Evolutionary conservation across 2,329 filamentous ascomycete genomes (phyloP), one percentile per base, ranked within the genome.

Genomic region (Achaetomium macrosporum): DNA sequence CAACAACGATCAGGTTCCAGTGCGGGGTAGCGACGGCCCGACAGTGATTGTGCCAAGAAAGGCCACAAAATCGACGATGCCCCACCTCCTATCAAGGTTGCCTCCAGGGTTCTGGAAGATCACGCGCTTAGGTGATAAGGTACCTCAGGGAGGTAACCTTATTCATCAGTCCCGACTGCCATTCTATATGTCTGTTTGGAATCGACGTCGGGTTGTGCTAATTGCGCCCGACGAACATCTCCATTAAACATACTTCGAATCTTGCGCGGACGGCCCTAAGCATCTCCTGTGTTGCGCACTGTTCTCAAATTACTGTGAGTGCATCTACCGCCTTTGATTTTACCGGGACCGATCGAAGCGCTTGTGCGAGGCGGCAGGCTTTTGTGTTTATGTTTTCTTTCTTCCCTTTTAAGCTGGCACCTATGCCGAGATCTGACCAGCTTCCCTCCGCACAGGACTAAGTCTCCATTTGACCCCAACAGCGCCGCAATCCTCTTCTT

Each of bases 311-410:
- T 15, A 16, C 33, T 17, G 51, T 54, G 16, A 54, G 51, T 50
- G 16, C 20, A 15, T 35, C 15, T 35, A 3, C n/a, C 6, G 15
- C 17, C 33, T 5, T 37, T 16, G 37, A 20, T 37, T 31, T 39
- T 3, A 9, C 20, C 15, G 40, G 3, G 3, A 7, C 35, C 47
- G 30, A 50, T 16, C 40, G 41, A 35, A 19, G 37, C 29, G 17
- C 25, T 20, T 37, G 33, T 46, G 42, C 39, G 19, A 15, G 30
- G 41, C 42, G 30, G 39, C 39, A 33, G 7, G 19, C 42, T 25
- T 16, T 17, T 25, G 40, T 48, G 47, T 57, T 55, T 53, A 54
- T 59, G 48, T 58, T 59, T 56, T 54, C 49, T 57, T 57, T 59
- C 48, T 57, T 49, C 53, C 56, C 41, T 31, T 58, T 59, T 53